Percentiles rank a stretch among this genome's conserved stretches.
Conservation (phyloP, 2,329 filamentous ascomycete genomes). For the Emergomyces orientalis region DNA sequence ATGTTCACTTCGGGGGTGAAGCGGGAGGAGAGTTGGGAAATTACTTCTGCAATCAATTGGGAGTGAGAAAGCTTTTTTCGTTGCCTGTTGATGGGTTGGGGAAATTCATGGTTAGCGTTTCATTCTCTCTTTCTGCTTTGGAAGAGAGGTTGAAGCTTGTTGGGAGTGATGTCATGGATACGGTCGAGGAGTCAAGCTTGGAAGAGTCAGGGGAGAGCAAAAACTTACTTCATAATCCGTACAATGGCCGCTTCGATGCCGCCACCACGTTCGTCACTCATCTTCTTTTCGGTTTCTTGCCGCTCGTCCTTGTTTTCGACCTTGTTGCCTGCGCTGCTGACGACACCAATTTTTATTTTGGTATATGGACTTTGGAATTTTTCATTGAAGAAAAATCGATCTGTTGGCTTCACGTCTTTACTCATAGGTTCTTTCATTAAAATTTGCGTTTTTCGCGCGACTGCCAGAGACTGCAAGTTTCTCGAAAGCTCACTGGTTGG, state of each 20-base stretch:
- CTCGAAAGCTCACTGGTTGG: slow-evolving; percentile 62
- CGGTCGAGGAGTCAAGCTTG: neutral
- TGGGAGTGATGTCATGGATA: neutral
- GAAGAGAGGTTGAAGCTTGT: neutral
- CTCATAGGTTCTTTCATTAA: slow-evolving; percentile 70
- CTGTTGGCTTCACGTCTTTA: slow-evolving; percentile 65
- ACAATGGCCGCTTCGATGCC: slow-evolving; percentile 45
- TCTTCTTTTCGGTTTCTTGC: slow-evolving; percentile 43
- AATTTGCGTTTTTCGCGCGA: slow-evolving; percentile 73
- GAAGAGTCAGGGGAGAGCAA: neutral
- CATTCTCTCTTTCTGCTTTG: neutral
- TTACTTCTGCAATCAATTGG: slow-evolving; percentile 43
- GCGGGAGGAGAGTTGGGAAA: slow-evolving; percentile 39
- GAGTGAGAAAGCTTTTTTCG: slow-evolving; percentile 41
- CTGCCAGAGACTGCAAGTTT: slow-evolving; percentile 70
- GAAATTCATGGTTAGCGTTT: neutral
- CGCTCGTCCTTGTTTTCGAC: slow-evolving; percentile 64
- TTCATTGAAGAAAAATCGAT: slow-evolving; percentile 74
- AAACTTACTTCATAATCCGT: slow-evolving; percentile 44
- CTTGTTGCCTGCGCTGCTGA: slow-evolving; percentile 66
- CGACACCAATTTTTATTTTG: slow-evolving; percentile 81
- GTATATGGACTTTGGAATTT: slow-evolving; percentile 72
- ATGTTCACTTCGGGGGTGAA: slow-evolving; percentile 45
- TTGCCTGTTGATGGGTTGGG: slow-evolving; percentile 28
- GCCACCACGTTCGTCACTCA: slow-evolving; percentile 40